Evolutionary conservation across 108 stramenopile species (phyloP), one percentile per base, ranked within the genome.

Genomic region (Seminavis robusta): DNA sequence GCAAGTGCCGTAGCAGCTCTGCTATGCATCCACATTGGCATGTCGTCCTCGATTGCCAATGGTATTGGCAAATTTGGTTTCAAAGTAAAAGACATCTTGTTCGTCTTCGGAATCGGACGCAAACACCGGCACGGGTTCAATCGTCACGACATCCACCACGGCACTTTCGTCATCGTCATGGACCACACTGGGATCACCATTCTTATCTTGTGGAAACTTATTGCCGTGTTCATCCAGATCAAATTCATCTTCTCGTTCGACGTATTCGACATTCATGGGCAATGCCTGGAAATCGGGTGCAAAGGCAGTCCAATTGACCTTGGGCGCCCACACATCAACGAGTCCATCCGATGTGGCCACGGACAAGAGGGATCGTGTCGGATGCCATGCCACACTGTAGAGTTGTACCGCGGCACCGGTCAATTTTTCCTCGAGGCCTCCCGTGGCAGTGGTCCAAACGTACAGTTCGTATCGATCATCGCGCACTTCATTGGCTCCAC

Each of bases 201-300:
- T 32, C 21, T 27, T 23, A 21, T 50, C 44, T 0, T n/a, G 11
- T 3, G 17, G 3, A 19, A 17, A 59, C 29, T 3, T 31, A 3
- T n/a, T n/a, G n/a, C 9, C 27, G 40, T 59, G 30, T 32, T 61
- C 64, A 3, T 73, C 77, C 20, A 84, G 42, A 59, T 93, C 91
- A 58, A 89, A 81, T 54, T 93, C 87, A 56, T 86, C 87, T 41
- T 93, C 91, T 28, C 60, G 59, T 56, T 80, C 79, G 15, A 77
- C 63, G 49, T 93, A 93, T 45, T 86, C 74, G 15, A 87, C 77
- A 63, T 89, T 93, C 42, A 44, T 51, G 25, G 76, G 79, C 43
- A 89, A 73, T 6, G 86, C 81, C 48, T 93, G 87, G 56, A 93
- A 93, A 53, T 86, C 80, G 1, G 91, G 87, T 15, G 91, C 87